These are phyloP conservation scores for Hirsutella thompsonii DNA, from an alignment of 2,329 filamentous ascomycete genomes.

Conservation along the genomic window DNA sequence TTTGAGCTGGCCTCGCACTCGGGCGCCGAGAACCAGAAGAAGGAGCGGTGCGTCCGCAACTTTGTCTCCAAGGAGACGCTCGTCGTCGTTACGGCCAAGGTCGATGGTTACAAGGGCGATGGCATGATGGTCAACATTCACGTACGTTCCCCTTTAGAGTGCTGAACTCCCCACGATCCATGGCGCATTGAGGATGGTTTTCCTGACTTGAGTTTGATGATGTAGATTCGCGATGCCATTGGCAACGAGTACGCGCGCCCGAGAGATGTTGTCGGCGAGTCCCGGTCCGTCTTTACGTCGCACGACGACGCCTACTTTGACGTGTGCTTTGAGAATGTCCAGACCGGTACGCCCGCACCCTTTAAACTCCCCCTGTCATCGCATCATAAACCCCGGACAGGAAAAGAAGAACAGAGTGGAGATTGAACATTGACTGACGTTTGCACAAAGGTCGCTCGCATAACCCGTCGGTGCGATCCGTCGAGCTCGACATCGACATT, in stretches of 20 bases:
- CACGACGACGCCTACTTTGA: slow-evolving; percentile 88
- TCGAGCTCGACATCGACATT: slow-evolving; percentile 93
- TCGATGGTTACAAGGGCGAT: slow-evolving; percentile 78
- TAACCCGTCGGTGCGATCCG: slow-evolving; percentile 47
- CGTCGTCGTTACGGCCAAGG: slow-evolving; percentile 85
- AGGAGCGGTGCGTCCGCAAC: slow-evolving; percentile 89
- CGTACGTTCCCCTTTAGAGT: slow-evolving; percentile 50
- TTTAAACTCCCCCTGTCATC: not conserved
- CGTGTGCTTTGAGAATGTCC: slow-evolving; percentile 86
- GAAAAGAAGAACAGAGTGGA: too few species aligned
- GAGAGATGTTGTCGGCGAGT: slow-evolving; percentile 83
- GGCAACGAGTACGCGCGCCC: slow-evolving; percentile 93
- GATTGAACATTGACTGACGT: too few species aligned
- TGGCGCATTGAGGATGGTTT: not conserved
- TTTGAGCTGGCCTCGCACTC: slow-evolving; percentile 74
- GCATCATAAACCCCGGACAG: not conserved
- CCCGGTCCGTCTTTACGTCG: slow-evolving; percentile 86
- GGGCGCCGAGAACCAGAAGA: slow-evolving; percentile 36
- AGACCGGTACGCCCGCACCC: slow-evolving; percentile 48
- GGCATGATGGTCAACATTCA: slow-evolving; percentile 91
- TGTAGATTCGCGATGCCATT: slow-evolving; percentile 81
- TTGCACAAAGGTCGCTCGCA: slow-evolving; percentile 18
- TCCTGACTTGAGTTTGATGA: slow-evolving; percentile 4
- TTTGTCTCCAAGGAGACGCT: slow-evolving; percentile 87
- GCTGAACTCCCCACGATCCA: not conserved